Evolutionary conservation across 23 red algal genomes (phyloP), one percentile per base, ranked within the genome.

Genomic region (Gracilaria gracilis): DNA sequence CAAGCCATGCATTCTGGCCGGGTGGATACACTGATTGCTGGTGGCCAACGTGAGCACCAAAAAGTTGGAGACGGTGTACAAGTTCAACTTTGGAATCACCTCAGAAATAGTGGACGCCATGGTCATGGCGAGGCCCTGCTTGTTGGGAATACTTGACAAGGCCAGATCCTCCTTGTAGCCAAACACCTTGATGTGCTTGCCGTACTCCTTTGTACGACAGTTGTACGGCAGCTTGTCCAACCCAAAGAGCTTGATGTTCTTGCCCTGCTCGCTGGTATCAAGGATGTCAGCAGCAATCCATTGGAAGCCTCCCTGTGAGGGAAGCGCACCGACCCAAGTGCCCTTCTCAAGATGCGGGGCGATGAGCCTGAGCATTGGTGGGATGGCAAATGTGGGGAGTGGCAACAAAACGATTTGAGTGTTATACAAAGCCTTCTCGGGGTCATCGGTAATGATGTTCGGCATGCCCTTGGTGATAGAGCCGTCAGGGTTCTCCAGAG

Each of bases 11-110:
- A 93, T 93, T 0, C 89, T 23, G 24, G 81, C 69, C 15, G 89
- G 89, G 42, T 93, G 89, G 51, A 93, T 93, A 57, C 79, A 83
- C 24, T 93, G 79, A 38, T 93, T 93, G 40, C 57, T 78, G 16
- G 89, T 76, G 57, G 72, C 53, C 28, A 93, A 54, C 25, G 89
- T 93, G 5, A 65, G 33, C n/a, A 83, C 57, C 78, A 93, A 37
- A 39, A 84, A 82, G 55, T 67, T 83, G 25, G 51, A 9, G 7
- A 50, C 58, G 11, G 81, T 61, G 62, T 84, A 50, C 35, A 80
- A 21, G 8, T 64, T 70, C 4, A 86, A 40, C 65, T 53, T 86
- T 11, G 83, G 83, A 19, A 85, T 74, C 3, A 90, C 58, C 8
- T 57, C 78, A 8, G 67, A 65, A 21, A 93, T 37, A 25, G 81